These are phyloP conservation scores for Botrytis elliptica DNA, from an alignment of 2,329 filamentous ascomycete genomes.

Conservation along the genomic window DNA sequence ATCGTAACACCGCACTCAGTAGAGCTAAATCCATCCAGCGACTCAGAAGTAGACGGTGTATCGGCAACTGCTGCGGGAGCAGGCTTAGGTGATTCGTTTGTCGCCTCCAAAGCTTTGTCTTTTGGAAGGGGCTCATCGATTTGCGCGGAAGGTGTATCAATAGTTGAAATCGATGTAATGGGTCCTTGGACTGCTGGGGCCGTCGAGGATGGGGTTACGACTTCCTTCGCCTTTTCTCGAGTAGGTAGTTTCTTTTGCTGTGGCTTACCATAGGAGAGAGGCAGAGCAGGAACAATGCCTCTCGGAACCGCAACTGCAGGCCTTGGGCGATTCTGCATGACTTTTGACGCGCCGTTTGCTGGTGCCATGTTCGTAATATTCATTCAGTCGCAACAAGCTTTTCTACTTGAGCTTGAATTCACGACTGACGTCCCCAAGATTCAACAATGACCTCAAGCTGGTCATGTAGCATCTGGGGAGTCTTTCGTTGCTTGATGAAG, in stretches of 20 bases:
- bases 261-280: slow-evolving; percentile 38
- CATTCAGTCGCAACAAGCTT: slow-evolving; percentile 11
- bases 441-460: slow-evolving; percentile 37
- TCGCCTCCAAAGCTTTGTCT: slow-evolving; percentile 22
- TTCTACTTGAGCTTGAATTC: slow-evolving; percentile 22
- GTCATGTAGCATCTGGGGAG: slow-evolving; percentile 24
- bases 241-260: slow-evolving; percentile 34
- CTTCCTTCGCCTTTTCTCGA: slow-evolving; percentile 31
- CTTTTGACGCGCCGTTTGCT: slow-evolving; percentile 33
- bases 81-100: slow-evolving; percentile 20
- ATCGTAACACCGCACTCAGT: slow-evolving; percentile 3
- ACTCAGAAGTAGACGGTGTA: neutral
- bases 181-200: slow-evolving; percentile 23
- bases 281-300: slow-evolving; percentile 38
- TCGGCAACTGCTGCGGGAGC: slow-evolving; percentile 2
- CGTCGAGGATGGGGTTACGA: slow-evolving; percentile 21
- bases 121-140: slow-evolving; percentile 27
- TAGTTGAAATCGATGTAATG: slow-evolving; percentile 22
- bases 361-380: slow-evolving; percentile 33
- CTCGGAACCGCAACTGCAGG: slow-evolving; percentile 32
- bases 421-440: slow-evolving; percentile 41
- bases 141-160: slow-evolving; percentile 8
- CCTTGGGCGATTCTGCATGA: slow-evolving; percentile 35
- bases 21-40: slow-evolving; percentile 9
- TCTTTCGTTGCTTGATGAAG: slow-evolving; percentile 13